Base-by-base conservation (phyloP, 352 stramenopile species). In the Phytophthora quininea region DNA sequence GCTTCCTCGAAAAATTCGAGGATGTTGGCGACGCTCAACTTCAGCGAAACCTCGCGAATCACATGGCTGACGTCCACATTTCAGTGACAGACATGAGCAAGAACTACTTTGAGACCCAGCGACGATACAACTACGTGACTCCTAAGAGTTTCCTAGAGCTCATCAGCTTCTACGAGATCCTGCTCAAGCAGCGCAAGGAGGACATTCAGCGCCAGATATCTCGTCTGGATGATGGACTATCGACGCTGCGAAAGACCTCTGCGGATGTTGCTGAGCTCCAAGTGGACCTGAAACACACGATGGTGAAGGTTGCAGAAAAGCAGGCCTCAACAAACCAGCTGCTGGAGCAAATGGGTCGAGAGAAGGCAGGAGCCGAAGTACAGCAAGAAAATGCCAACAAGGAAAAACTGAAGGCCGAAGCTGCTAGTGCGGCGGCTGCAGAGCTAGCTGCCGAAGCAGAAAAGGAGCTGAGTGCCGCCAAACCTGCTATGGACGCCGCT, bases 111-210 rank as follows among this genome's bases (percentile, higher is more conserved):
- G 90, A 98, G 63, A 97, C 92, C 6, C 95, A 99, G 69, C 82
- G 96, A 0, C 87, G 97, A 7, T 99, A 98, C 91, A 99, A 99
- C 74, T 99, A 99, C 73, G 96, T 99, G 54, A 99, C 97, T 43
- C 97, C 97, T 6, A 99, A 99, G 82, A 98, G 91, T 67, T 99
- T 98, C 80, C 82, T 99, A 27, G 97, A 99, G 77, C 80, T 99
- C 11, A 99, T 99, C 49, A 91, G 82, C 35, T 99, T 99, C 64
- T 99, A 99, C 86, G 98, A 99, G 73, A 97, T 98, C 64, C 65
- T 99, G 42, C 84, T 99, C 27, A 91, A 89, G 57, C 90, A 97
- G 56, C 98, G 99, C 55, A 97, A 98, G 62, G 84, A 91, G 47
- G 89, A 99, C 46, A 96, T 98, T 66, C 94, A 98, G 61, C 83